phyloP scores from a whole-genome alignment of 129 eudicot species.

The Deinandra increscens region DNA sequence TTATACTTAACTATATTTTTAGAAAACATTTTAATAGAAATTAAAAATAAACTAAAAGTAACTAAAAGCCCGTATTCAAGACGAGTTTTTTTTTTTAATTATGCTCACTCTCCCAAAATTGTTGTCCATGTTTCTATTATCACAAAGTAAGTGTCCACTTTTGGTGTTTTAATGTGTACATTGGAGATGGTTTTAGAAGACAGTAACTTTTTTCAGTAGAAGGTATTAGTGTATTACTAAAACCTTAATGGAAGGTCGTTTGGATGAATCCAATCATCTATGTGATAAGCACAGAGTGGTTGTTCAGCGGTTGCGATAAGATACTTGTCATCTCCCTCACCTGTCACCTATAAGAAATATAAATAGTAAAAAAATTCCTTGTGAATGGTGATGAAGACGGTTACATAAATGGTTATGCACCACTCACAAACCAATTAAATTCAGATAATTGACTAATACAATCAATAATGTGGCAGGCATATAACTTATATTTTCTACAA shows the following conservation, averaged over 20 bases:
- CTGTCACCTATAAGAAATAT: constrained; percentile 38
- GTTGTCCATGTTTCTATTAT: background rate
- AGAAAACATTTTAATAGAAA: no score
- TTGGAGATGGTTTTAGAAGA: background rate
- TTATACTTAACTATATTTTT: no score
- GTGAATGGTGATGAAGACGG: no score
- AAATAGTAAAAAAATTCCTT: no score
- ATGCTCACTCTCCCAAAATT: no score
- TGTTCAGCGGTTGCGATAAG: constrained; percentile 82
- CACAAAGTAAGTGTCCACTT: background rate
- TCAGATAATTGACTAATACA: no score
- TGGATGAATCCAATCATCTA: constrained; percentile 71
- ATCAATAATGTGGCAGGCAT: no score
- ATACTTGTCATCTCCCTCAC: constrained; percentile 77
- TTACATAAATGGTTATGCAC: no score
- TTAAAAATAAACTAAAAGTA: background rate
- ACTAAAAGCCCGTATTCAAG: background rate
- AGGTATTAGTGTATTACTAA: background rate
- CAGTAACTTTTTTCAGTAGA: background rate
- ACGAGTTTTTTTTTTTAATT: no score
- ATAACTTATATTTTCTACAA: no score
- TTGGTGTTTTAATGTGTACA: background rate
- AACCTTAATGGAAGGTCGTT: constrained; percentile 65
- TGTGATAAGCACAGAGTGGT: constrained; percentile 76
- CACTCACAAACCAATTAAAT: no score